Evolutionary conservation across 2,329 filamentous ascomycete species (phyloP), one percentile per base, ranked within the genome.

Genomic region (Thielaviopsis populi): DNA sequence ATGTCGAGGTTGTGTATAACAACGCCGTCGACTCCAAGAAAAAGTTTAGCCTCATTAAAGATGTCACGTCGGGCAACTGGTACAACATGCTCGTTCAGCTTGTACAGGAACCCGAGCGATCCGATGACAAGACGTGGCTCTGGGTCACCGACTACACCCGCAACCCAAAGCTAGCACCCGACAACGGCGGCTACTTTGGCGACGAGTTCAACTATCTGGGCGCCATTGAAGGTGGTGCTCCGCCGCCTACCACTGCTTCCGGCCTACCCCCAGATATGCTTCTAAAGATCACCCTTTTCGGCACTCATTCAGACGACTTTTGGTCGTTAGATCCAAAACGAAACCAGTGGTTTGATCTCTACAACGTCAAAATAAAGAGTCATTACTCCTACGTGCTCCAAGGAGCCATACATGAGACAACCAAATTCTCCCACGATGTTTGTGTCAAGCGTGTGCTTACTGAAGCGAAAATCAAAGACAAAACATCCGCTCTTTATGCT

Each of bases 71-170:
- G 0, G 72, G 73, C 15, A 76, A 69, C 0, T 95, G 86, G 70
- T 83, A 80, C 69, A 83, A 96, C 70, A 71, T 95, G 1, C 76
- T 89, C 19, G 90, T 82, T 1, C 81, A 91, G 70, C 82, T 95
- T 1, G 80, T 91, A 58, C 77, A 72, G 56, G 73, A 76, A 1
- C 79, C 80, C 0, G 77, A 72, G 53, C 74, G 77, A 37, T 22
- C 69, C 6, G 70, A 71, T 24, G 77, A 80, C 30, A 80, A 74
- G 64, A 73, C 81, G 13, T 82, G 83, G 4, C 68, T 96, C 0
- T 91, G 91, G 76, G 75, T 95, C 19, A 87, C 88, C 0, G 91
- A 96, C 73, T 96, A 91, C 72, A 95, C 90, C 0, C 75, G 82
- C 61, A 89, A 96, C 69, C 70, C 77, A 0, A 27, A 17, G 6